Percentiles rank a stretch among this genome's conserved stretches.
phyloP scores from a whole-genome alignment of 2,329 filamentous ascomycete genomes.

The Dothiorella sarmentorum region DNA sequence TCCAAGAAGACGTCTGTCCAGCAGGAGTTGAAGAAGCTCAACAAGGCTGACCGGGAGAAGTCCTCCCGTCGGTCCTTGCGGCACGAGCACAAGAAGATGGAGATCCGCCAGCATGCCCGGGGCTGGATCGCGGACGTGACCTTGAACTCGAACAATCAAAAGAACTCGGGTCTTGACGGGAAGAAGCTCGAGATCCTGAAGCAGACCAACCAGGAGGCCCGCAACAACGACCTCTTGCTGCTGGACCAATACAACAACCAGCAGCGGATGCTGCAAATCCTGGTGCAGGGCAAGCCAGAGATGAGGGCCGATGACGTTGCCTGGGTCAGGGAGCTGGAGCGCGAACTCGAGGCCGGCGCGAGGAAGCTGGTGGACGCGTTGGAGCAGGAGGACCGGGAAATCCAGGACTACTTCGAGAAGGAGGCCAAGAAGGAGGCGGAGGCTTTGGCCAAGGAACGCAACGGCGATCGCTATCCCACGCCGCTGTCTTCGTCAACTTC shows the following conservation, averaged over 20 bases:
- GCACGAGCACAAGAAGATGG: constrained; percentile 12
- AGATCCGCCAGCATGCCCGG: constrained; percentile 3
- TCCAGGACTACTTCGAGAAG: neutral
- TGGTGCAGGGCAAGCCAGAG: neutral
- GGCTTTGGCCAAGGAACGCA: neutral
- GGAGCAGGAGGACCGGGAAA: constrained; percentile 29
- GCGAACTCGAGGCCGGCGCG: neutral
- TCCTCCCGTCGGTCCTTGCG: neutral
- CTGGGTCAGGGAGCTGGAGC: neutral
- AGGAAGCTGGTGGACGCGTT: neutral
- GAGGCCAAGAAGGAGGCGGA: neutral
- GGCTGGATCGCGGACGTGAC: neutral
- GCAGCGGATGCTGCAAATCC: neutral
- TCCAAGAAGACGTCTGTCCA: neutral
- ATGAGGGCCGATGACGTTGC: neutral
- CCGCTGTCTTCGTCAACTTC: constrained; percentile 5
- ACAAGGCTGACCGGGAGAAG: constrained; percentile 13
- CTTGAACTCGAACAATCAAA: constrained; percentile 16
- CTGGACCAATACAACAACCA: neutral
- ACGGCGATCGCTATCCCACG: neutral
- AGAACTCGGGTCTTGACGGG: constrained; percentile 10
- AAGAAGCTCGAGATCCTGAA: constrained; percentile 18
- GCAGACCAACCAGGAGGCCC: constrained; percentile 6
- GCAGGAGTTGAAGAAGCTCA: neutral
- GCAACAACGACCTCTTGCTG: neutral